Evolutionary conservation across 306 rosid genomes (phyloP), one percentile per base, ranked within the genome.

Genomic region (Neltuma alba): DNA sequence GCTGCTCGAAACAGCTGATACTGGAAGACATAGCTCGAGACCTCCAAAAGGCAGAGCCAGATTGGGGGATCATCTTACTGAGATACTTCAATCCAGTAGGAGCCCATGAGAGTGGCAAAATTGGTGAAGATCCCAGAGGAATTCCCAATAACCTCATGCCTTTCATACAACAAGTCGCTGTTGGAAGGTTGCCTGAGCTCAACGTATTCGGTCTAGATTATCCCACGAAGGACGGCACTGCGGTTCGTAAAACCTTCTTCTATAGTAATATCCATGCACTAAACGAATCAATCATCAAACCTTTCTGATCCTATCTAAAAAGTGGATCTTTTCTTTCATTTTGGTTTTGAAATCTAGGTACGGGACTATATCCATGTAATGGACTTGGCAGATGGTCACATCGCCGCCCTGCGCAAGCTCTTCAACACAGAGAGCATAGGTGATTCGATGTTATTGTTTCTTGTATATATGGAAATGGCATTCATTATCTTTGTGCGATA

Each of bases 61-160:
- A 86, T 69, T 95, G 99, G 98, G 84, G 76, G 60, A 90, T 91
- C 80, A 86, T 95, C 38, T 80, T 93, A 70, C 72, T 93, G 74
- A 89, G 98, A 81, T 93, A 95, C 90, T 95, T 95, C 90, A 95
- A 95, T 63, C 99, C 99, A 21, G 98, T 95, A 9, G 99, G 99
- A 58, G 97, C 97, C 58, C 98, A 95, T 67, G 93, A 93, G 79
- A 95, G 98, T 87, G 99, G 99, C 23, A 79, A 71, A 82, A 86
- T 95, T 18, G 99, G 99, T 70, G 99, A 95, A 91, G 98, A 95
- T 82, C 99, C 96, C 14, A 95, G 79, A 82, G 98, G 99, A 34
- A 91, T 92, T 73, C 99, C 99, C 69, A 95, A 93, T 87, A 95
- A 95, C 69, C 97, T 95, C 72, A 93, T 95, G 99, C 99, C 99